phyloP scores from a whole-genome alignment of 23 red algal species.

The Gracilaria domingensis region DNA sequence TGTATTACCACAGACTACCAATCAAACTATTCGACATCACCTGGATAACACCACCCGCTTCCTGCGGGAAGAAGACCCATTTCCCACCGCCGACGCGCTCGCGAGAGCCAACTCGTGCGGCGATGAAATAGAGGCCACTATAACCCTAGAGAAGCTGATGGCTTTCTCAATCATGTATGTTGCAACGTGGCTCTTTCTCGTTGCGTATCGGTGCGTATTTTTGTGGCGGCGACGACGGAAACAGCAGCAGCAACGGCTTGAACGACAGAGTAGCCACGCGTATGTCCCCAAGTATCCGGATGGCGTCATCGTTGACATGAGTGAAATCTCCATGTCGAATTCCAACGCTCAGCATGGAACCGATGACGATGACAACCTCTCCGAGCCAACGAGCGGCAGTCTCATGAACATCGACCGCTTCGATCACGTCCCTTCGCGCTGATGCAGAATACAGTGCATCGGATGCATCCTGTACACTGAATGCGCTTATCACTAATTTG shows the following conservation, averaged over 20 bases:
- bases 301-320: not conserved
- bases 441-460: not conserved
- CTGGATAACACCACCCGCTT: slow-evolving; percentile 48
- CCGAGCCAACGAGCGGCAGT: not conserved
- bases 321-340: not conserved
- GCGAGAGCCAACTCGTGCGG: slow-evolving; percentile 29
- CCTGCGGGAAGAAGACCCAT: slow-evolving; percentile 53
- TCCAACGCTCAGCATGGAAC: not conserved
- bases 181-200: slow-evolving; percentile 8
- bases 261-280: not conserved
- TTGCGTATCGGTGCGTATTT: slow-evolving; percentile 31
- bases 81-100: slow-evolving; percentile 27
- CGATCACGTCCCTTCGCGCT: not conserved
- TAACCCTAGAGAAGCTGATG: slow-evolving; percentile 31
- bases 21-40: not conserved
- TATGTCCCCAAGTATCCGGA: slow-evolving; percentile 2
- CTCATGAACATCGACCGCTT: not conserved
- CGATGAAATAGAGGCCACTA: slow-evolving; percentile 39
- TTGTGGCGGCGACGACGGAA: slow-evolving; percentile 29
- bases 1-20: slow-evolving; percentile 25
- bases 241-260: not conserved
- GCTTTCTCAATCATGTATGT: slow-evolving; percentile 55
- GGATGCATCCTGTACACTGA: not conserved
- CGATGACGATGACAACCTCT: not conserved
- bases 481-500: no score